These are phyloP conservation scores for Xerocomellus dryophilus DNA, from an alignment of 768 basidiomycete genomes.

Conservation along the genomic window DNA sequence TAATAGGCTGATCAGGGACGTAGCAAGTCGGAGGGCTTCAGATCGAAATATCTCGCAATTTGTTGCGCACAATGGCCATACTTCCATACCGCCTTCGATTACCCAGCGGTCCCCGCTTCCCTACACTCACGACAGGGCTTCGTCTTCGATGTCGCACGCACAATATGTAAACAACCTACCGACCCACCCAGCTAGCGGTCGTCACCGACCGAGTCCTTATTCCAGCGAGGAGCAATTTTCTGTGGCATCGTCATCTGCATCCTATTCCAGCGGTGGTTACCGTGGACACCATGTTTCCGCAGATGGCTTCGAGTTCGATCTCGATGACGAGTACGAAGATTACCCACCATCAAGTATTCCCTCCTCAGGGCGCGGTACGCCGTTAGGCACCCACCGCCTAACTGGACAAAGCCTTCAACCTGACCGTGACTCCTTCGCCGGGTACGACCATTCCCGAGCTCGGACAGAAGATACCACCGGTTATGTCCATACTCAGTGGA, in stretches of 20 bases:
- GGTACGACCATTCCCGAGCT: constrained; percentile 57
- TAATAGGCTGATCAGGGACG: constrained; percentile 79
- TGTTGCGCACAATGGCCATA: constrained; percentile 39
- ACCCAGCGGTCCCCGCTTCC: constrained; percentile 36
- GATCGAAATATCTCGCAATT: constrained; percentile 62
- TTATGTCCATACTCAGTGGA: constrained; percentile 62
- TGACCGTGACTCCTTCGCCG: constrained; percentile 49
- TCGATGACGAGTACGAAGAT: constrained; percentile 77
- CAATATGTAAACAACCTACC: constrained; percentile 32
- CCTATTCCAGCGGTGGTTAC: constrained; percentile 22
- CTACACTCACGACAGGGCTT: constrained; percentile 36
- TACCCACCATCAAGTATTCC: constrained; percentile 50
- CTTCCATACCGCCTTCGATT: constrained; percentile 37
- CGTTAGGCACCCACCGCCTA: constrained; percentile 55
- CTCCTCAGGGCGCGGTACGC: constrained; percentile 72
- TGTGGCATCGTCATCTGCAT: constrained; percentile 29
- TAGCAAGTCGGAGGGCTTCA: constrained; percentile 64
- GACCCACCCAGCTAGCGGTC: constrained; percentile 35
- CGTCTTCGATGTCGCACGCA: constrained; percentile 33
- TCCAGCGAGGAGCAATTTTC: constrained; percentile 40
- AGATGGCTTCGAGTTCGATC: constrained; percentile 71
- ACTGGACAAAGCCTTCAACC: constrained; percentile 58
- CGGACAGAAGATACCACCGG: constrained; percentile 69
- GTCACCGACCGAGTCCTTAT: constrained; percentile 36
- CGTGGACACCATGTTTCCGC: constrained; percentile 49